Evolutionary conservation across 108 stramenopile genomes (phyloP).

Genomic region (Fistulifera solaris): DNA sequence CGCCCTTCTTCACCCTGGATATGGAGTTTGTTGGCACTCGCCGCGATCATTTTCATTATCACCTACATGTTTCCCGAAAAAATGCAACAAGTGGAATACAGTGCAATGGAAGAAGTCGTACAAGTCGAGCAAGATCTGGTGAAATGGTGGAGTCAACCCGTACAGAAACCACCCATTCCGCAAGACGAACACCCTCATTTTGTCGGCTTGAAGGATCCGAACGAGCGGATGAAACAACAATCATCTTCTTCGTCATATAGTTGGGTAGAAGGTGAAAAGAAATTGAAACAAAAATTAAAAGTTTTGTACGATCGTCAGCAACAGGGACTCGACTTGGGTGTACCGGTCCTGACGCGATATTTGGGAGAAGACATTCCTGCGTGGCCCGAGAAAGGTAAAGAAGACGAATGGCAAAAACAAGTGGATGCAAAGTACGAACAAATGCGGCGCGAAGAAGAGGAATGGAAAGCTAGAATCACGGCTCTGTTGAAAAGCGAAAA

Average conservation of each 20-base stretch:
- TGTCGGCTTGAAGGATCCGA: neutral
- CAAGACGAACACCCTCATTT: neutral
- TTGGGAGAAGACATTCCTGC: conserved; percentile 57
- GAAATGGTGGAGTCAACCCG: neutral
- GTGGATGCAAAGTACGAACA: conserved; percentile 34
- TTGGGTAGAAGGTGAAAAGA: conserved; percentile 24
- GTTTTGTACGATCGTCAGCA: conserved; percentile 32
- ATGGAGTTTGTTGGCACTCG: neutral
- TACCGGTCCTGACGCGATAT: conserved; percentile 47
- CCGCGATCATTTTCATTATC: neutral
- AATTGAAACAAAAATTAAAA: conserved; percentile 35
- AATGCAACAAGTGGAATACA: neutral
- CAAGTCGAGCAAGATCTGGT: conserved; percentile 2
- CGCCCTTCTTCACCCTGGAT: no score
- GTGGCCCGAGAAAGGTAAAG: conserved; percentile 26
- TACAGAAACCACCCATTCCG: neutral
- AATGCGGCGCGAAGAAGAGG: conserved; percentile 43
- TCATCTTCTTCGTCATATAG: neutral
- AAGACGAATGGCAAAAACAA: conserved; percentile 33
- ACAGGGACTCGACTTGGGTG: conserved; percentile 44
- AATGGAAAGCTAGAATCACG: conserved; percentile 30
- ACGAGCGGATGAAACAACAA: neutral
- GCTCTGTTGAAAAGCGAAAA: conserved; percentile 8
- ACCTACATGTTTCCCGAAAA: neutral
- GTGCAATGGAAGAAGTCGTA: neutral